Conservation (phyloP, 108 stramenopile species). For the Skeletonema marinoi region DNA sequence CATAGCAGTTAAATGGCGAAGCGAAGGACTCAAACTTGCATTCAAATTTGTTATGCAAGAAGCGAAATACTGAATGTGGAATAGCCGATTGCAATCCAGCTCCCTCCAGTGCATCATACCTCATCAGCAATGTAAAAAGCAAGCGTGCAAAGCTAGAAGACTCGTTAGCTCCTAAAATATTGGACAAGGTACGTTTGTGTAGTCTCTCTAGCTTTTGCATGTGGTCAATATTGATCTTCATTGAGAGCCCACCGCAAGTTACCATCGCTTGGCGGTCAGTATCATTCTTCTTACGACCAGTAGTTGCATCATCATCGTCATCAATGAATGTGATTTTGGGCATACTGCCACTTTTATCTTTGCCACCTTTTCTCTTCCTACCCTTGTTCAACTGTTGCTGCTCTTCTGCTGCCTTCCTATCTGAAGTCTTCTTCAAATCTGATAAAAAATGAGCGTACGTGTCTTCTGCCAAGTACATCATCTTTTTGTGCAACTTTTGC, state of each 20-base stretch:
- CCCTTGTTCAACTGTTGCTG: slow-evolving; percentile 8
- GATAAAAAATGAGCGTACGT: slow-evolving; percentile 26
- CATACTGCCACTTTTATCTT: slow-evolving; percentile 4
- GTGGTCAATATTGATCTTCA: slow-evolving; percentile 65
- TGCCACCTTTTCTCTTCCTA: slow-evolving; percentile 19
- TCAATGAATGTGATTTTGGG: slow-evolving; percentile 53
- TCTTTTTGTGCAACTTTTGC: slow-evolving; percentile 35
- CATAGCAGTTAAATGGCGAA: slow-evolving; percentile 88
- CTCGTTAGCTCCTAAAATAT: slow-evolving; percentile 11
- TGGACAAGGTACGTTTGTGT: slow-evolving; percentile 36
- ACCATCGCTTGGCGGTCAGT: slow-evolving; percentile 32
- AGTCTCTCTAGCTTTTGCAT: slow-evolving; percentile 62
- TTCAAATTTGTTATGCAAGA: slow-evolving; percentile 63
- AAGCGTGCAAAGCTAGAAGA: slow-evolving; percentile 41
- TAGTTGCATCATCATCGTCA: slow-evolving; percentile 8
- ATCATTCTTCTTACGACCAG: slow-evolving; percentile 8
- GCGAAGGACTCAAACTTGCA: slow-evolving; percentile 89
- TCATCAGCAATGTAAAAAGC: slow-evolving; percentile 63
- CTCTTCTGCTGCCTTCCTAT: slow-evolving; percentile 18
- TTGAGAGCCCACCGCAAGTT: slow-evolving; percentile 59
- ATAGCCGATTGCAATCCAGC: slow-evolving; percentile 88
- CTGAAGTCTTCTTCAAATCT: slow-evolving; percentile 38
- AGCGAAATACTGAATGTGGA: slow-evolving; percentile 74
- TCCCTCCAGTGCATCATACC: slow-evolving; percentile 85
- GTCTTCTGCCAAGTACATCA: slow-evolving; percentile 30